Conservation (phyloP, 306 rosid species). For the Acacia confusa region DNA sequence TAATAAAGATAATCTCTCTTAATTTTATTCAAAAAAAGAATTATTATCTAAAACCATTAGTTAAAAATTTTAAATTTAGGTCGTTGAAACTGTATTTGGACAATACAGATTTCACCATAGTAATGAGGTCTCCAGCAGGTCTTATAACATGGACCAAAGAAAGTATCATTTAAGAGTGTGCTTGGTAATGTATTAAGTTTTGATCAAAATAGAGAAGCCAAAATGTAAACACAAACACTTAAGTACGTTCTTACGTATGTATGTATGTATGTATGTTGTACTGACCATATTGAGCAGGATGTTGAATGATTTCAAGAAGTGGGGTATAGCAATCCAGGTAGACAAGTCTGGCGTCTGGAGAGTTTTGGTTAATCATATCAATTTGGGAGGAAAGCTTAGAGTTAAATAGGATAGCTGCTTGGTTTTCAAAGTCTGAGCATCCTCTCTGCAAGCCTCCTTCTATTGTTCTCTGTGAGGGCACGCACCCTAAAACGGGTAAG, state of each 20-base stretch:
- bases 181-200: background rate
- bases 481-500: slow-evolving; percentile 57
- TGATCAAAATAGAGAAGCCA: background rate
- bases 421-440: slow-evolving; percentile 50
- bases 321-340: slow-evolving; percentile 55
- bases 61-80: too few relatives aligned
- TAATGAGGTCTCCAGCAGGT: too few relatives aligned
- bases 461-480: slow-evolving; percentile 67
- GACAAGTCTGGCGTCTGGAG: slow-evolving; percentile 53
- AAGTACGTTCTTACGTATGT: too few relatives aligned
- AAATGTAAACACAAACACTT: background rate
- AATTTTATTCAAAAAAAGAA: too few relatives aligned
- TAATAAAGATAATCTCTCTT: too few relatives aligned
- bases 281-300: slow-evolving; percentile 56
- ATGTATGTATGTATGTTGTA: too few relatives aligned
- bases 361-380: slow-evolving; percentile 23
- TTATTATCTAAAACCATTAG: too few relatives aligned
- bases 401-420: slow-evolving; percentile 63
- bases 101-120: too few relatives aligned
- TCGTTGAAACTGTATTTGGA: too few relatives aligned
- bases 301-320: slow-evolving; percentile 41
- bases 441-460: slow-evolving; percentile 42
- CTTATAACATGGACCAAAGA: too few relatives aligned
- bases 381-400: slow-evolving; percentile 48
- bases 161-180: background rate